Evolutionary conservation across 2,329 filamentous ascomycete genomes (phyloP), one percentile per base, ranked within the genome.

Genomic region (Calonectria fujianensis): DNA sequence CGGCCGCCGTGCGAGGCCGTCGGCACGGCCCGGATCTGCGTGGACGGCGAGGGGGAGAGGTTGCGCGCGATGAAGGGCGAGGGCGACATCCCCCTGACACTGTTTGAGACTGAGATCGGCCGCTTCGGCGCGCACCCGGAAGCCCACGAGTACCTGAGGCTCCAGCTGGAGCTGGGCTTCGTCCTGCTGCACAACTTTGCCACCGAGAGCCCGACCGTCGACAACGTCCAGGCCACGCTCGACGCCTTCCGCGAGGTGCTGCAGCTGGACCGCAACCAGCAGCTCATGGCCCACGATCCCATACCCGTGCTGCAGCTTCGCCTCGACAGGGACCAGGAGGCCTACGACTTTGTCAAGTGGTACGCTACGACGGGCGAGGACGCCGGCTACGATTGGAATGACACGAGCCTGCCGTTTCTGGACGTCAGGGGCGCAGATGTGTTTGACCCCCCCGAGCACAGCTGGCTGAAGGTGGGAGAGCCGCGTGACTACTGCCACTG

Each of bases 281-380:
- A 10, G n/a, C 45, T 39, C 32, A 39, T 10, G 32, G 57, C 35
- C 35, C 32, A 13, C 13, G 35, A 61, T 14, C 32, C n/a, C n/a
- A 24, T 37, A 2, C 32, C 57, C 5, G n/a, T 14, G 3, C 35
- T 39, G n/a, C 39, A 61, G 3, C n/a, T 61, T 11, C 57, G 57
- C 35, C 35, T 61, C 11, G 24, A 27, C 32, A n/a, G n/a, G 57
- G 57, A 61, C n/a, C 57, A 61, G 57, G 57, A 61, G 57, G 57
- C 57, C 10, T 61, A 61, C 32, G 57, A 61, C 20, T 61, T 61
- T 24, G 32, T 61, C 11, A 61, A 61, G 13, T 61, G 57, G 57
- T 39, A 39, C 35, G 57, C 57, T 1, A 61, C 57, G 20, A 61
- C 57, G 18, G 57, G 57, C n/a, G n/a, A 24, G 20, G 35, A 61